Evolutionary conservation across 768 basidiomycete genomes (phyloP).

Genomic region (Serpula lacrymans): DNA sequence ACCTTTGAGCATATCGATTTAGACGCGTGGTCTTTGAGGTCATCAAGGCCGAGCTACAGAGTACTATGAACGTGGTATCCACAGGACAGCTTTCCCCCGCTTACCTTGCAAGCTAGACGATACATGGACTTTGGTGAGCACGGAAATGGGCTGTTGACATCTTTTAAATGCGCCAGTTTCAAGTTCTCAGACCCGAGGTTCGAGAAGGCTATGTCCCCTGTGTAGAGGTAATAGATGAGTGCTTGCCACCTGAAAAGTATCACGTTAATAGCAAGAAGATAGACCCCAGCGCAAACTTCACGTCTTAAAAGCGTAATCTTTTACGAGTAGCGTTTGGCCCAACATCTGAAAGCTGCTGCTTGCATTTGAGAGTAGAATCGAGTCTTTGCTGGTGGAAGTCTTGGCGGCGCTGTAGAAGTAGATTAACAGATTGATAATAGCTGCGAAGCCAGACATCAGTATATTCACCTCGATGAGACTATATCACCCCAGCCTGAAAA

Average conservation of each 20-base stretch:
- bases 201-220: constrained; percentile 23
- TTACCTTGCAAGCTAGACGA: constrained; percentile 26
- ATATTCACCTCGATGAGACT: too few relatives aligned
- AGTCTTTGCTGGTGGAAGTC: constrained; percentile 5
- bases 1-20: constrained; percentile 20
- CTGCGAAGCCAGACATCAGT: too few relatives aligned
- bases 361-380: constrained; percentile 19
- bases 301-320: constrained; percentile 25
- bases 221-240: constrained; percentile 28
- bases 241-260: constrained; percentile 17
- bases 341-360: constrained; percentile 4
- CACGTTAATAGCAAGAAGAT: not conserved
- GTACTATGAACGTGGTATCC: constrained; percentile 1
- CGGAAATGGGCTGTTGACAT: not conserved
- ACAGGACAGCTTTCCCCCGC: not conserved
- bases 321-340: constrained; percentile 24
- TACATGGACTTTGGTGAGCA: constrained; percentile 40
- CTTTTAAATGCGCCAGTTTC: not conserved
- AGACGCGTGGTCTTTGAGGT: constrained; percentile 20
- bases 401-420: not conserved
- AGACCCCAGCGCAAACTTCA: too few relatives aligned
- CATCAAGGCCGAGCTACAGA: constrained; percentile 20
- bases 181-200: constrained; percentile 26
- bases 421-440: not conserved
- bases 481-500: too few relatives aligned